Conservation (phyloP, 1,139 yeast species). For the Scheffersomyces titani region DNA sequence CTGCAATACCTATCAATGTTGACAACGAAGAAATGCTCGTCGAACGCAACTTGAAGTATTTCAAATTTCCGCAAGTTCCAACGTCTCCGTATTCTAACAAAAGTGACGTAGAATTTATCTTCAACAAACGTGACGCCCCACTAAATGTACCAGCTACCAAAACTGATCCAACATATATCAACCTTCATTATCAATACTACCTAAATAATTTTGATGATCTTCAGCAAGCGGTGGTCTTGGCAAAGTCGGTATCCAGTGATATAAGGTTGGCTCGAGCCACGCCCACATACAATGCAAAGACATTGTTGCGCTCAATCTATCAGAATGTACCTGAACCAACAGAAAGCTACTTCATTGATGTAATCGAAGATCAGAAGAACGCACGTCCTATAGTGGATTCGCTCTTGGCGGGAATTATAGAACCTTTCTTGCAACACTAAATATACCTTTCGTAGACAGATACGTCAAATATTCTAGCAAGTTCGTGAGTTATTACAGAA, state of each 20-base stretch:
- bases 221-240: conserved; percentile 4
- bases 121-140: not conserved
- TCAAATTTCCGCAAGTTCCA: not conserved
- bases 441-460: not conserved
- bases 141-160: not conserved
- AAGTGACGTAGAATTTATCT: not conserved
- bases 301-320: conserved; percentile 1
- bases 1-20: not conserved
- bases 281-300: conserved; percentile 3
- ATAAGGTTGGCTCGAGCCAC: conserved; percentile 1
- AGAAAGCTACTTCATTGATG: not conserved
- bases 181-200: conserved; percentile 3
- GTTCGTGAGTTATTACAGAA: conserved; percentile 2
- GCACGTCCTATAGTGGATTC: conserved; percentile 1
- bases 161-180: conserved; percentile 2
- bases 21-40: not conserved
- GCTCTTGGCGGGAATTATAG: not conserved
- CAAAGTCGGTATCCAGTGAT: not conserved
- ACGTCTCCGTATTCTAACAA: not conserved
- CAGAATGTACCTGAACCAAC: conserved; percentile 4
- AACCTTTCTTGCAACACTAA: not conserved
- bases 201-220: conserved; percentile 3
- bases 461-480: not conserved
- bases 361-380: conserved; percentile 4
- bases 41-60: not conserved